A percentile compares a stretch with the other conserved stretches of the same genome.
phyloP scores from a whole-genome alignment of 2,329 filamentous ascomycete genomes.

The Trichoderma sp. region DNA sequence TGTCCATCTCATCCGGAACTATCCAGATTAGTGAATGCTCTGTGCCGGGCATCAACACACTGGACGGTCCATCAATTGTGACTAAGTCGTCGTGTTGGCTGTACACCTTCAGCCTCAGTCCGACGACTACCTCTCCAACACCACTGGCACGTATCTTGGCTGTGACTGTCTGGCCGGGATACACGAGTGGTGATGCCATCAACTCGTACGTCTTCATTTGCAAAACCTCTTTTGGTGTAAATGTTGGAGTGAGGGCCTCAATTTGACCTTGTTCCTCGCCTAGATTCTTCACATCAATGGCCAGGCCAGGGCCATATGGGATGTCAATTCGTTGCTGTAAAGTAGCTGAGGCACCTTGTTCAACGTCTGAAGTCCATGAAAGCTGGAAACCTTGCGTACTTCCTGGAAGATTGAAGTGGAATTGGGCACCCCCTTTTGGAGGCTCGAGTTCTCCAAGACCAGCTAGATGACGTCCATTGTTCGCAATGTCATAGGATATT shows the following conservation, averaged over 20 bases:
- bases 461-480: constrained; percentile 36
- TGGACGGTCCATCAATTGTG: background rate
- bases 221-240: constrained; percentile 26
- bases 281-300: constrained; percentile 4
- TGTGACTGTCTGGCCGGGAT: constrained; percentile 25
- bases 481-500: constrained; percentile 39
- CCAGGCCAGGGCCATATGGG: constrained; percentile 7
- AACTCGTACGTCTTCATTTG: constrained; percentile 27
- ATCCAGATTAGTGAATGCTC: background rate
- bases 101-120: constrained; percentile 22
- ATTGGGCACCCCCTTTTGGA: constrained; percentile 42
- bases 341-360: background rate
- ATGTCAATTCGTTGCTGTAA: constrained; percentile 8
- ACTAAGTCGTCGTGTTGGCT: constrained; percentile 17
- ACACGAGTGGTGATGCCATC: constrained; percentile 29
- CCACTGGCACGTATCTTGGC: background rate
- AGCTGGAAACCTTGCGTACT: constrained; percentile 42
- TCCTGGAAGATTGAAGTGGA: constrained; percentile 43
- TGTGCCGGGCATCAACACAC: background rate
- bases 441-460: constrained; percentile 30
- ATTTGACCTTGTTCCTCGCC: background rate
- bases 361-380: constrained; percentile 29
- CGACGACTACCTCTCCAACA: background rate
- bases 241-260: constrained; percentile 27
- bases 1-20: constrained; percentile 25